Conservation (phyloP, 495 filamentous ascomycete genomes). For the Hypoxylon fuscum region DNA sequence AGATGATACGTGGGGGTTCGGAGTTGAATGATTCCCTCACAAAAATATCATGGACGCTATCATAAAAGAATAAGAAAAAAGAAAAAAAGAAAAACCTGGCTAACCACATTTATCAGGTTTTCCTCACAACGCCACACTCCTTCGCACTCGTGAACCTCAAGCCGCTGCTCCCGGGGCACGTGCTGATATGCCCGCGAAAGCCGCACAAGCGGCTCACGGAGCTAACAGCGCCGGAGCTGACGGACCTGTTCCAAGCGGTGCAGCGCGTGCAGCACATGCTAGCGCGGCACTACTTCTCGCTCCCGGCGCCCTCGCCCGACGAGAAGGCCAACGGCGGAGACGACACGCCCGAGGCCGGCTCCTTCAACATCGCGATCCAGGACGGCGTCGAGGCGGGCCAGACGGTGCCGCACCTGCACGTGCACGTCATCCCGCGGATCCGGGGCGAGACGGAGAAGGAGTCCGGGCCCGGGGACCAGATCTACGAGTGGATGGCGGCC, state of each 20-base stretch:
- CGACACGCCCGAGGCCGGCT: conserved; percentile 52
- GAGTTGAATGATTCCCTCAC: no score
- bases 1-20: no score
- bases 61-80: not conserved
- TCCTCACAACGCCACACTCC: conserved; percentile 78
- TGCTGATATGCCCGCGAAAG: conserved; percentile 77
- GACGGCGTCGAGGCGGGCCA: conserved; percentile 91
- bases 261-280: conserved; percentile 83
- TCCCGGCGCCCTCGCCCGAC: conserved; percentile 10
- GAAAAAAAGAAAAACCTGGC: no score
- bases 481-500: conserved; percentile 84
- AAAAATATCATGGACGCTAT: no score
- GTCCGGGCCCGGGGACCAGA: conserved; percentile 61
- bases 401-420: conserved; percentile 88
- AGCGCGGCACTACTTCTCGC: conserved; percentile 71
- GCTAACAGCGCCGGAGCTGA: conserved; percentile 75
- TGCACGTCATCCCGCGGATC: conserved; percentile 87
- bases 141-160: conserved; percentile 95
- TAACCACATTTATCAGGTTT: conserved; percentile 67
- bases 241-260: conserved; percentile 85
- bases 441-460: conserved; percentile 52
- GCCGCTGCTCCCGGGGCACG: conserved; percentile 91
- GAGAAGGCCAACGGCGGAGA: not conserved
- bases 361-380: conserved; percentile 92
- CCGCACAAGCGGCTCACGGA: conserved; percentile 77